Conservation (phyloP, 2,329 filamentous ascomycete species). For the Verticillium tricorpus region DNA sequence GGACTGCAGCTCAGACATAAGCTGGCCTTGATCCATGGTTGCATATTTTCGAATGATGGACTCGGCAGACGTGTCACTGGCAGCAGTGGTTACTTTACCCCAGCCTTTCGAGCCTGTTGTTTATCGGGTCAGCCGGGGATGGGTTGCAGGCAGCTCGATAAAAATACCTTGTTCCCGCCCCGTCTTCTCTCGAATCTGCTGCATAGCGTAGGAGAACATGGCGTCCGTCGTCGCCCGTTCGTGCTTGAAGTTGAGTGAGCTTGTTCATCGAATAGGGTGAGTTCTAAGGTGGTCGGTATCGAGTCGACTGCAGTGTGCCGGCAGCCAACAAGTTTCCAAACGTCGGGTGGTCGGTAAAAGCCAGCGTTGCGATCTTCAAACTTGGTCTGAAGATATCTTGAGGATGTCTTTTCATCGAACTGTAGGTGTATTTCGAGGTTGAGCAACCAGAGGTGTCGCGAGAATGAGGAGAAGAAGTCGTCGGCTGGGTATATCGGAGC, state of each 20-base stretch:
- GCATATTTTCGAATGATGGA: slow-evolving; percentile 16
- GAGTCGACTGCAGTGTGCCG: background rate
- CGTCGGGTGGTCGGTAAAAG: background rate
- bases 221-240: background rate
- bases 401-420: background rate
- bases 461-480: background rate
- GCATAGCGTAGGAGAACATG: background rate
- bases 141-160: background rate
- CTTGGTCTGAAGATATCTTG: background rate
- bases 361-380: background rate
- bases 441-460: background rate
- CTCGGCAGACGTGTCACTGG: slow-evolving; percentile 7
- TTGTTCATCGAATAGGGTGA: background rate
- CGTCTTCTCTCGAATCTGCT: background rate
- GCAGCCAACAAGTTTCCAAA: background rate
- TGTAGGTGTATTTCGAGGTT: background rate
- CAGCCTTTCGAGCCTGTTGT: background rate
- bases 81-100: background rate
- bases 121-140: background rate
- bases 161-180: background rate
- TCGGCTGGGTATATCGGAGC: background rate
- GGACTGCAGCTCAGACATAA: slow-evolving; percentile 16
- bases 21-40: slow-evolving; percentile 10
- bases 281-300: background rate
- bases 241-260: background rate